Percentiles rank a stretch among this genome's conserved stretches.
phyloP scores from a whole-genome alignment of 2,329 filamentous ascomycete species.

The Dactylonectria estremocensis region DNA sequence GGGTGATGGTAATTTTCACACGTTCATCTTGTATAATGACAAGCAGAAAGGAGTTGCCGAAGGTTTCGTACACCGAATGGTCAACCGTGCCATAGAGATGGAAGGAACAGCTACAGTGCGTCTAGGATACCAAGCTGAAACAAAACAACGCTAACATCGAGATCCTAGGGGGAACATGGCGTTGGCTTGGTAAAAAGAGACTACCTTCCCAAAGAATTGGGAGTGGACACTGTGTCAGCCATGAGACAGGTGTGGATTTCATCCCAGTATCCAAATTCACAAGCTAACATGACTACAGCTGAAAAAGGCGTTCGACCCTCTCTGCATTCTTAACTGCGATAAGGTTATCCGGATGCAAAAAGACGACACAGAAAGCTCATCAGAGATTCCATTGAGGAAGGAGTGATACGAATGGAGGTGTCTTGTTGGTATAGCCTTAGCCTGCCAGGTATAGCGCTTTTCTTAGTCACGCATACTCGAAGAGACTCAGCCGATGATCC shows the following conservation, averaged over 20 bases:
- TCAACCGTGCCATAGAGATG: conserved; percentile 86
- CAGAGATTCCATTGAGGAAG: too few species aligned
- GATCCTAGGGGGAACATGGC: conserved; percentile 80
- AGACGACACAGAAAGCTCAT: too few species aligned
- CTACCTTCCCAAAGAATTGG: conserved; percentile 84
- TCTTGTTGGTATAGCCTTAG: too few species aligned
- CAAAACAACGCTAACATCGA: too few species aligned
- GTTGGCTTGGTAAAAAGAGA: conserved; percentile 89
- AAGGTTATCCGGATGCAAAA: conserved; percentile 76
- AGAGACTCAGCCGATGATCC: too few species aligned
- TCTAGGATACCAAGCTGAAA: conserved; percentile 18
- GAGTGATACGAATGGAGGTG: too few species aligned
- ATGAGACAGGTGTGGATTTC: conserved; percentile 94
- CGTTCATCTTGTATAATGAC: conserved; percentile 76
- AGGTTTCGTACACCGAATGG: conserved; percentile 84
- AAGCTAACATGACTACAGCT: too few species aligned
- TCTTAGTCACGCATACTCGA: too few species aligned
- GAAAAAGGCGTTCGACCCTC: conserved; percentile 85
- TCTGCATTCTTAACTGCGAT: conserved; percentile 79
- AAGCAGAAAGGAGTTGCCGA: conserved; percentile 77
- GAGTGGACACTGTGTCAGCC: conserved; percentile 80
- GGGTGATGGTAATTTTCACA: conserved; percentile 85
- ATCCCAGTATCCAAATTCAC: too few species aligned
- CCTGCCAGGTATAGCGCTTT: too few species aligned
- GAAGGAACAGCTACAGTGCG: conserved; percentile 84